A percentile compares a stretch with the other conserved stretches of the same genome.
phyloP scores from a whole-genome alignment of 2,329 filamentous ascomycete species.

The Beauveria medogensis region DNA sequence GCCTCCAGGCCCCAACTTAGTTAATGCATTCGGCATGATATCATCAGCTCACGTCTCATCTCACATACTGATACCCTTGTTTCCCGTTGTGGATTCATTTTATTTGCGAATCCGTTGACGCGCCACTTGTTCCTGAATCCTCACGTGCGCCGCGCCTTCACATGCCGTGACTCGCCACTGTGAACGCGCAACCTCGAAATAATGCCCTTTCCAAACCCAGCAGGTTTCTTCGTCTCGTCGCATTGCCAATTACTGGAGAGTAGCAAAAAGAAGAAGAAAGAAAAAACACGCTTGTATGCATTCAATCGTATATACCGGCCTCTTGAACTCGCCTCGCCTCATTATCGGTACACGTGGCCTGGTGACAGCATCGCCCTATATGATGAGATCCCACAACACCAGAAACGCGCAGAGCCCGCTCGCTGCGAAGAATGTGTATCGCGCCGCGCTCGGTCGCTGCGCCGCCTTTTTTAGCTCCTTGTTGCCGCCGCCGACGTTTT shows the following conservation, averaged over 20 bases:
- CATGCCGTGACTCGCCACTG: neutral
- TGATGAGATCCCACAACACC: conserved; percentile 68
- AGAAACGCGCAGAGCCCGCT: conserved; percentile 67
- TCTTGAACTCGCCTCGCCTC: neutral
- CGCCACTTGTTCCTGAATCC: neutral
- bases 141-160: neutral
- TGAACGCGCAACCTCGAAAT: neutral
- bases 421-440: conserved; percentile 74
- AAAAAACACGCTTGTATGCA: conserved; percentile 6
- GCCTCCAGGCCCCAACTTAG: neutral
- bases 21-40: neutral
- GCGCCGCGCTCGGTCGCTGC: conserved; percentile 62
- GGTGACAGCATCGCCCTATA: conserved; percentile 25
- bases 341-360: neutral
- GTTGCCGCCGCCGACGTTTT: conserved; percentile 85
- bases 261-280: neutral
- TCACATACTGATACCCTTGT: neutral
- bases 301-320: neutral
- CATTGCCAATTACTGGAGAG: too few species aligned
- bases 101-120: neutral
- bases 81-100: neutral
- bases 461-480: conserved; percentile 81
- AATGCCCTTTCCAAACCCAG: neutral
- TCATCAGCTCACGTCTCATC: neutral
- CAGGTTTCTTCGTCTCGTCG: neutral